Base-by-base conservation (phyloP, 1,284 basidiomycete genomes). In the Papiliotrema fonsecae region DNA sequence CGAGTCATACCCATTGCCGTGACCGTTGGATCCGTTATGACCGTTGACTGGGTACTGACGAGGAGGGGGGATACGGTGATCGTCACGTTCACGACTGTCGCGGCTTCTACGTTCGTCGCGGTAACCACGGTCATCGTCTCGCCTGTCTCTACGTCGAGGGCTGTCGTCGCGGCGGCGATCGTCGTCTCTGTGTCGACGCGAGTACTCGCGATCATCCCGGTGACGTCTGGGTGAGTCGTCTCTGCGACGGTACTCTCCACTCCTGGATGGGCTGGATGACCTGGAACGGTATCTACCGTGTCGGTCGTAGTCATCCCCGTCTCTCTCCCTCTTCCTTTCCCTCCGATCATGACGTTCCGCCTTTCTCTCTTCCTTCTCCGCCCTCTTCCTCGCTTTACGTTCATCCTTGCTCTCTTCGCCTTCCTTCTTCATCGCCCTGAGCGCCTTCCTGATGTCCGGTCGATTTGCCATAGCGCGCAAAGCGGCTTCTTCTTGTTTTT, bases 401-500 rank as follows among this genome's bases (percentile, higher is more conserved):
- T 77, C 73, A 55, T 77, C 83, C 58, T 77, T 78, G 54, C 80
- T 76, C 62, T 80, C 80, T 57, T 82, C 79, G 52, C 82, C 81
- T 52, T 84, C 69, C 54, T 83, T 82, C 67, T 88, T 85, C 71
- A 85, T 83, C 4, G 81, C 79, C 65, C 85, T 86, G 45, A 89
- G 78, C 75, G 87, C 85, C 50, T 84, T 82, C 40, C 97, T 75
- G 30, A 91, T 86, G 19, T 92, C 82, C 14, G 96, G 96, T 61
- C 97, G 93, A 49, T 87, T 85, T 77, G 93, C 82, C 45, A 98
- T 77, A 3, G 89, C 83, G 59, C 96, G 83, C 58, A 92, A 87
- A 6, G 91, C 87, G 6, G 88, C 86, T 69, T 97, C 91, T 73
- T 99, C 94, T 67, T 97, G 93, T 70, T 91, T 87, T 74, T 97